Percentiles rank a stretch among this genome's conserved stretches.
phyloP scores from a whole-genome alignment of 2,329 filamentous ascomycete species.

The Alternaria novae-zelandiae region DNA sequence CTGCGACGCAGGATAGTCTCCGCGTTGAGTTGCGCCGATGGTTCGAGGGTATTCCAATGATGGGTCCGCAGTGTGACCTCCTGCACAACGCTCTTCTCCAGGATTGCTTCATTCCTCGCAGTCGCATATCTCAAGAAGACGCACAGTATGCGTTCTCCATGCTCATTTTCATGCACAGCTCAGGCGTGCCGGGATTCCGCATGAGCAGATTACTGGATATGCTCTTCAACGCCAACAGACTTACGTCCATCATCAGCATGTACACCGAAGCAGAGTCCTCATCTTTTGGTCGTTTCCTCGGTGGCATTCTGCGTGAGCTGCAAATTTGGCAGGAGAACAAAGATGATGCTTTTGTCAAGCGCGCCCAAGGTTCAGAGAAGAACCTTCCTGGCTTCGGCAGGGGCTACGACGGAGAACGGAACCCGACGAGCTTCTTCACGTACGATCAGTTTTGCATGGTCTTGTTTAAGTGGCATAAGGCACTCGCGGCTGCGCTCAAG shows the following conservation, averaged over 20 bases:
- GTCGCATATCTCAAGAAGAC: slow-evolving; percentile 83
- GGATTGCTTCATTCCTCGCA: slow-evolving; percentile 88
- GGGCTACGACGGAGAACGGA: slow-evolving; percentile 72
- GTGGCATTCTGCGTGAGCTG: slow-evolving; percentile 79
- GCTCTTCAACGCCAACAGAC: slow-evolving; percentile 81
- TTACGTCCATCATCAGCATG: slow-evolving; percentile 83
- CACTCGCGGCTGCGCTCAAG: slow-evolving; percentile 79
- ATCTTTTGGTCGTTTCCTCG: slow-evolving; percentile 90
- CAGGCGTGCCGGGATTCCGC: slow-evolving; percentile 83
- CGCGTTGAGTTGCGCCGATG: slow-evolving; percentile 78
- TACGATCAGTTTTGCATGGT: slow-evolving; percentile 86
- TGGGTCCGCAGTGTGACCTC: slow-evolving; percentile 62
- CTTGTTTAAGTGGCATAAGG: slow-evolving; percentile 88
- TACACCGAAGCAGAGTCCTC: slow-evolving; percentile 91
- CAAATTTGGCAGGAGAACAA: slow-evolving; percentile 83
- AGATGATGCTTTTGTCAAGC: slow-evolving; percentile 73
- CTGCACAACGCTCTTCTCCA: slow-evolving; percentile 82
- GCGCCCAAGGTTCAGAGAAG: slow-evolving; percentile 72
- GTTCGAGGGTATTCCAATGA: slow-evolving; percentile 69
- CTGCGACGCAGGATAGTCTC: slow-evolving; percentile 66
- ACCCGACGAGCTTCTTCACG: slow-evolving; percentile 74
- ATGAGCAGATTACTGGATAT: slow-evolving; percentile 83
- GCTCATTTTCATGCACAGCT: slow-evolving; percentile 84
- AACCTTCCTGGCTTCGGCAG: slow-evolving; percentile 81
- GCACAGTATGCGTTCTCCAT: slow-evolving; percentile 88